phyloP scores from a whole-genome alignment of 2,329 filamentous ascomycete species.

The Colletotrichum liriopes region DNA sequence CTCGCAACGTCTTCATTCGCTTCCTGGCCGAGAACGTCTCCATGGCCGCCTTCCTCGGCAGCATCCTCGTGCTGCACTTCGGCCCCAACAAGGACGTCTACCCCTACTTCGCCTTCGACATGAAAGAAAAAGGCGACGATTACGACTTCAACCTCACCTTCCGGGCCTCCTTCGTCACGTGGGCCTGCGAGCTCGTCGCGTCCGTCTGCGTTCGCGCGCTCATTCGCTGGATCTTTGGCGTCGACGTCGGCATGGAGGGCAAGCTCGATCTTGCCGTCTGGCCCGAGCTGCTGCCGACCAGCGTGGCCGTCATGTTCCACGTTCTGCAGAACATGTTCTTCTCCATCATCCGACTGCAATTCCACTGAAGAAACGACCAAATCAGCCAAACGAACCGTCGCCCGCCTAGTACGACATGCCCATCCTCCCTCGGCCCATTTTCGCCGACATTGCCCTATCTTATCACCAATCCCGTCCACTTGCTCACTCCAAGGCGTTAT shows the following conservation, averaged over 20 bases:
- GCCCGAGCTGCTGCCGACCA: slow-evolving; percentile 78
- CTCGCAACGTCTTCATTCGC: slow-evolving; percentile 77
- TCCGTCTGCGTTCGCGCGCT: slow-evolving; percentile 73
- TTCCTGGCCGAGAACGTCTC: slow-evolving; percentile 78
- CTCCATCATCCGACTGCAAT: slow-evolving; percentile 76
- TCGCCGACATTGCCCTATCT: not conserved
- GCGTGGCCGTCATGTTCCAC: slow-evolving; percentile 76
- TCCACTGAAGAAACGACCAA: slow-evolving; percentile 51
- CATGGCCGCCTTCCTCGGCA: slow-evolving; percentile 78
- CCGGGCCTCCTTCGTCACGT: slow-evolving; percentile 75
- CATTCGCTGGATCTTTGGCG: slow-evolving; percentile 71
- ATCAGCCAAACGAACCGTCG: not conserved
- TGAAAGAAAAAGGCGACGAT: slow-evolving; percentile 54
- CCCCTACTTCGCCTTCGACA: slow-evolving; percentile 78
- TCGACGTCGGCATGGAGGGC: slow-evolving; percentile 76
- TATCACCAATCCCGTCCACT: not conserved
- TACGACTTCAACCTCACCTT: slow-evolving; percentile 78
- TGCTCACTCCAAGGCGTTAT: not conserved
- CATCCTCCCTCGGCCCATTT: not conserved
- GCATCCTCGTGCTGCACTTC: slow-evolving; percentile 76
- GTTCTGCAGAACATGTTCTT: slow-evolving; percentile 82
- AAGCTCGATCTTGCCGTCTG: slow-evolving; percentile 76
- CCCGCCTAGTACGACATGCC: not conserved
- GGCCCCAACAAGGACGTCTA: slow-evolving; percentile 78
- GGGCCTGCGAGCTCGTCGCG: slow-evolving; percentile 76